Conservation (phyloP, 495 filamentous ascomycete species). For the Aspergillus mulundensis region DNA sequence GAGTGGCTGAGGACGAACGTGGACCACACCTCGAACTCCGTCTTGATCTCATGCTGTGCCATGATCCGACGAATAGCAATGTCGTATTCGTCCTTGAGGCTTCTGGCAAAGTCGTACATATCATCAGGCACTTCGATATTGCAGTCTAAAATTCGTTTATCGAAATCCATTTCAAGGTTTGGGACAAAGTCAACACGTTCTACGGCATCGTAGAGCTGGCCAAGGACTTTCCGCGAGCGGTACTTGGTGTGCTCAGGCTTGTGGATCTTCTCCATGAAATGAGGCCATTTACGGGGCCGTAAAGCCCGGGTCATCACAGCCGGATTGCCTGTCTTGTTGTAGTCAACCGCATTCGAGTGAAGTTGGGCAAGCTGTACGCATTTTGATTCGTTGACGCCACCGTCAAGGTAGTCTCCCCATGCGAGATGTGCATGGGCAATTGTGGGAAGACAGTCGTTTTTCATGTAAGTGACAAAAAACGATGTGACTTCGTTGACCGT, state of each 20-base stretch:
- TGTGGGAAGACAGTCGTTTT: constrained; percentile 72
- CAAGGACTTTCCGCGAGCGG: constrained; percentile 67
- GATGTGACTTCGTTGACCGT: constrained; percentile 64
- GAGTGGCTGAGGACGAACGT: constrained; percentile 75
- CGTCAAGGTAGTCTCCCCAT: constrained; percentile 57
- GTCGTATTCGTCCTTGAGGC: constrained; percentile 76
- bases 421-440: constrained; percentile 87
- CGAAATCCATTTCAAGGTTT: constrained; percentile 65
- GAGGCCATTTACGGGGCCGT: constrained; percentile 63
- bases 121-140: constrained; percentile 52
- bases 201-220: constrained; percentile 75
- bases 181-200: constrained; percentile 66
- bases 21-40: constrained; percentile 89
- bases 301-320: constrained; percentile 63
- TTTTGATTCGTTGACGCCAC: constrained; percentile 62
- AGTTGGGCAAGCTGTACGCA: constrained; percentile 75
- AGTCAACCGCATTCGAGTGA: constrained; percentile 91
- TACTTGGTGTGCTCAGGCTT: constrained; percentile 52
- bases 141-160: constrained; percentile 64
- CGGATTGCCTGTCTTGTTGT: constrained; percentile 79
- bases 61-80: constrained; percentile 70
- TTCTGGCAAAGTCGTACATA: constrained; percentile 53
- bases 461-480: constrained; percentile 94
- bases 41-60: constrained; percentile 78
- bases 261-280: constrained; percentile 81